Base-by-base conservation (phyloP, 768 basidiomycete species). In the Leccinum disarticulatum region DNA sequence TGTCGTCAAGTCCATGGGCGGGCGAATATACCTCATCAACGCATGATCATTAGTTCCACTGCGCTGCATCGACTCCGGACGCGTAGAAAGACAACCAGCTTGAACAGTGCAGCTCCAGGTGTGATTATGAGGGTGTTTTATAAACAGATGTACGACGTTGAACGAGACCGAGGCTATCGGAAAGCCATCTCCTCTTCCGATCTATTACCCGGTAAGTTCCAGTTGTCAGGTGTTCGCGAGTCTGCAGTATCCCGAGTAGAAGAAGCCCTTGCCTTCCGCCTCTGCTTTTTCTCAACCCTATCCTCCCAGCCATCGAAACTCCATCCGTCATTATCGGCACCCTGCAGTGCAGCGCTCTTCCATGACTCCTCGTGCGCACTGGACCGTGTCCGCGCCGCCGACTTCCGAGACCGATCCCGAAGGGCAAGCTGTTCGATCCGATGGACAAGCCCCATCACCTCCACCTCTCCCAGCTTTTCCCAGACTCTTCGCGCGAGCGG, bases 401-500 rank as follows among this genome's bases (percentile, higher is more conserved):
- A 27, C 50, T 65, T 68, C 7, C 66, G 62, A 28, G 62, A 50
- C 52, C 63, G 62, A 2, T 67, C 68, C 55, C 69, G 71, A 6
- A 73, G 68, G 4, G 65, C 70, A 14, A 80, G 68, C 50, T 62
- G 72, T 66, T 89, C 87, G 36, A 90, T 83, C 49, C 77, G 77
- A 17, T 72, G 68, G 30, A 90, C 62, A 43, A 85, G 72, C 8
- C 68, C 70, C 79, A 83, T 82, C 19, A 82, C 80, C 60, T 84
- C 82, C n/a, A 71, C 77, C 19, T 77, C 77, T 22, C 77, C 81
- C 10, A 81, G 56, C 52, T 78, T 74, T 33, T 67, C 72, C 63
- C 82, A 83, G 2, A 55, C 61, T 22, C 63, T 83, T 82, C 36
- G 80, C 70, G 70, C 70, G 13, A 68, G 55, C 0, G 57, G 62